Evolutionary conservation across 768 basidiomycete species (phyloP), one percentile per base, ranked within the genome.

Genomic region (Amanita rimosa): DNA sequence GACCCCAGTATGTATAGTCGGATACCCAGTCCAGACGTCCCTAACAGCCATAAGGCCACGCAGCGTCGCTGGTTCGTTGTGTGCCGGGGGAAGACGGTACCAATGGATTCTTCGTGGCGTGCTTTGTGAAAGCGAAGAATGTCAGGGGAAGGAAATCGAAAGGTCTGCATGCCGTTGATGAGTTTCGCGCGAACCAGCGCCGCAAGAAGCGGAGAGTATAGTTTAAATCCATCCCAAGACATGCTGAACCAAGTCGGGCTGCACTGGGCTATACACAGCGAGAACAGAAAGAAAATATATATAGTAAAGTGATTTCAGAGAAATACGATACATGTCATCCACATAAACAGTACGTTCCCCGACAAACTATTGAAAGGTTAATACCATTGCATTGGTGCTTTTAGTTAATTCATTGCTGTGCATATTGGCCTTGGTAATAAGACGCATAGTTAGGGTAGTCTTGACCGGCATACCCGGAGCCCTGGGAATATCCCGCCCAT

Each of bases 41-140:
- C 24, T 33, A 16, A 36, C 14, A n/a, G 8, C 14, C 38, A 44
- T 29, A 19, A 83, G 82, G 61, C 17, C 62, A 78, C 51, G 82
- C 85, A 4, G 63, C 67, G 3, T 79, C 79, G 9, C 60, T 88
- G 16, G 58, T 92, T 22, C 79, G 89, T 14, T 91, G 88, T 61
- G 74, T 75, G 22, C 81, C 89, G 11, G 79, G 81, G 47, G 87
- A 85, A 52, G 93, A 98, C 58, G 79, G 76, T 33, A 92, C 89
- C 10, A 98, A 98, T 58, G 96, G 96, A 0, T 99, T 99, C 70
- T 99, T 99, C 57, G 94, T 99, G 19, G 83, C 89, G n/a, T 96
- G 87, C 62, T 93, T 98, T 61, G 68, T 90, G 26, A 68, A 62
- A 46, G 35, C 27, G 50, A 53, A 44, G 48, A 54, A 46, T 60